Evolutionary conservation across 2,329 filamentous ascomycete species (phyloP).

Genomic region (Diplodia seriata): DNA sequence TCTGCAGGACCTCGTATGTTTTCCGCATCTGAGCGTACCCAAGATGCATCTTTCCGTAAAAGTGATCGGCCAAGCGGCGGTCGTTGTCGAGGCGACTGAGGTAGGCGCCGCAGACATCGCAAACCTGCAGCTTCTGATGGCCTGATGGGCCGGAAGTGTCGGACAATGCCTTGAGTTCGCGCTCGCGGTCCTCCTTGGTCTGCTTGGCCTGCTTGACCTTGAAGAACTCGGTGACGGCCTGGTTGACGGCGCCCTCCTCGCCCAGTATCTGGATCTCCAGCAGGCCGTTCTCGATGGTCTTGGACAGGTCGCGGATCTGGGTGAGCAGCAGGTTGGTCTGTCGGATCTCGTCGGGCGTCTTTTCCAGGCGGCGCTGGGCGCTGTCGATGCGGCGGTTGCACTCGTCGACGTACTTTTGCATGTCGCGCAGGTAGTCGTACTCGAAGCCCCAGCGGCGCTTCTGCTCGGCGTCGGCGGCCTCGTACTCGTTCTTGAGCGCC

Average conservation of each 20-base stretch:
- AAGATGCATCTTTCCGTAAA: conserved; percentile 99
- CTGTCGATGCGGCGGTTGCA: conserved; percentile 93
- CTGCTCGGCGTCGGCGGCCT: conserved; percentile 72
- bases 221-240: conserved; percentile 87
- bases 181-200: conserved; percentile 81
- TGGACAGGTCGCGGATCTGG: conserved; percentile 79
- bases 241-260: conserved; percentile 78
- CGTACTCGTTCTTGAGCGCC: conserved; percentile 86
- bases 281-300: conserved; percentile 80
- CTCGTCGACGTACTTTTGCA: conserved; percentile 95
- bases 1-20: conserved; percentile 84
- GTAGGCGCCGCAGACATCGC: conserved; percentile 97
- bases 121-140: conserved; percentile 98
- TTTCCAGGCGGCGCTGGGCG: conserved; percentile 88
- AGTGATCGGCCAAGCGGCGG: conserved; percentile 90
- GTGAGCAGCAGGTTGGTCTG: conserved; percentile 92
- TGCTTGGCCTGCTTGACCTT: conserved; percentile 81
- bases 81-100: conserved; percentile 93
- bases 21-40: conserved; percentile 98
- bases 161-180: conserved; percentile 85
- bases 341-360: conserved; percentile 95
- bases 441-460: conserved; percentile 87
- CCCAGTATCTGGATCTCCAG: conserved; percentile 86
- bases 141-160: conserved; percentile 93
- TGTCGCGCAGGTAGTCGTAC: conserved; percentile 94